Percentiles rank a stretch among this genome's conserved stretches.
phyloP scores from a whole-genome alignment of 208 protist species.

The Acanthamoeba triangularis region DNA sequence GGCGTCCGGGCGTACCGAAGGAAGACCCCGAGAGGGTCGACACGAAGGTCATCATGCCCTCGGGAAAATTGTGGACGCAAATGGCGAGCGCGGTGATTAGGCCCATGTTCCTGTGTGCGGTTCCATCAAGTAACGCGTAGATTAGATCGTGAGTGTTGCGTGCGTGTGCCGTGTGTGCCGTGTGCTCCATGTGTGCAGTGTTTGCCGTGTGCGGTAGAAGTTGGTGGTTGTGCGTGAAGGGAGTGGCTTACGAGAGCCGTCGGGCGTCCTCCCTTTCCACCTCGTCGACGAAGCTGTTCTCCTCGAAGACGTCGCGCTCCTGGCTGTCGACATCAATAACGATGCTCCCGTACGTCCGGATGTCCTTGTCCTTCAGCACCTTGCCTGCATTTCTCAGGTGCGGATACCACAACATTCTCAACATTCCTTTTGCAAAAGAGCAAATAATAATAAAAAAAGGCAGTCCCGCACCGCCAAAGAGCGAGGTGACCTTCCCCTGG shows the following conservation, averaged over 20 bases:
- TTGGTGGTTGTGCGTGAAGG: not conserved
- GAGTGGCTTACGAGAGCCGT: not conserved
- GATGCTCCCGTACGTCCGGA: conserved; percentile 9
- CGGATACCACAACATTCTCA: too few relatives aligned
- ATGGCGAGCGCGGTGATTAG: conserved; percentile 85
- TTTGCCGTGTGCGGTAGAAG: not conserved
- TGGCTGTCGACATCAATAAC: not conserved
- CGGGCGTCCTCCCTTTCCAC: not conserved
- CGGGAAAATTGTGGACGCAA: conserved; percentile 86
- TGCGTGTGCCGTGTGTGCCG: not conserved
- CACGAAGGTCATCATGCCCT: conserved; percentile 86
- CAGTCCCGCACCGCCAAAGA: not conserved
- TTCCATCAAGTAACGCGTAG: not conserved
- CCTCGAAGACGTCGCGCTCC: not conserved
- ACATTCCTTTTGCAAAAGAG: too few relatives aligned
- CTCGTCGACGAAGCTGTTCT: conserved; percentile 6
- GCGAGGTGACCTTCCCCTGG: not conserved
- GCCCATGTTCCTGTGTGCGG: conserved; percentile 77
- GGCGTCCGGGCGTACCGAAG: not conserved
- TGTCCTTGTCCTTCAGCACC: not conserved
- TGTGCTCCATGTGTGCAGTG: not conserved
- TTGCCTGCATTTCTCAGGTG: not conserved
- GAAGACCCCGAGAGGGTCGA: conserved; percentile 66
- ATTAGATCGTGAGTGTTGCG: too few relatives aligned
- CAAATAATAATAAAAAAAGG: too few relatives aligned